phyloP scores from a whole-genome alignment of 2,329 filamentous ascomycete species.

The Pleurostoma richardsiae region DNA sequence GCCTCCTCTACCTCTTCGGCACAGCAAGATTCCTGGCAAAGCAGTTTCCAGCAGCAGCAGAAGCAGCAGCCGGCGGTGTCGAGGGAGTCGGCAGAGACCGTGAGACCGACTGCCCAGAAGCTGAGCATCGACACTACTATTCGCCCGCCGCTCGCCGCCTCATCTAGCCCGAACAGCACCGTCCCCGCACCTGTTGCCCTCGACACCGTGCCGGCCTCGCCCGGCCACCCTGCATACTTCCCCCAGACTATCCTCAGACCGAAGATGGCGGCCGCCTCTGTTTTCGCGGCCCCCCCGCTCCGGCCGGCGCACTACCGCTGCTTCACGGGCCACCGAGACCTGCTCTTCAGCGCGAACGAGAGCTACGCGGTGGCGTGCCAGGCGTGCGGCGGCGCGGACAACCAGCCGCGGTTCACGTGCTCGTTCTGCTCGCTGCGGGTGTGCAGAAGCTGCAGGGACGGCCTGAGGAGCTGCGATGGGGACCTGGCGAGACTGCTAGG shows the following conservation, averaged over 20 bases:
- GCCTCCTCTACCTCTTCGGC: background rate
- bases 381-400: constrained; percentile 41
- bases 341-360: constrained; percentile 42
- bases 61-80: background rate
- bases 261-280: constrained; percentile 21
- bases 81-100: background rate
- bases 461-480: constrained; percentile 32
- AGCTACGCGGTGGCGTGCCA: constrained; percentile 49
- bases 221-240: constrained; percentile 16
- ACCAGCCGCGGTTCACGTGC: constrained; percentile 40
- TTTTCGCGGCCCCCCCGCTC: constrained; percentile 38
- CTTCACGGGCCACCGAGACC: constrained; percentile 39
- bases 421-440: constrained; percentile 46
- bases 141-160: background rate
- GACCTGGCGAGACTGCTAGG: constrained; percentile 35
- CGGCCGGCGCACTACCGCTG: constrained; percentile 35
- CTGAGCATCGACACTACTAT: background rate
- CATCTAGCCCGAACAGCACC: background rate
- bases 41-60: too few relatives aligned
- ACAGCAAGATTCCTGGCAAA: too few relatives aligned
- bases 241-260: constrained; percentile 12
- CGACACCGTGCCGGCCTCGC: constrained; percentile 15
- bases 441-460: constrained; percentile 40
- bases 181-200: background rate
- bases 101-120: background rate